Base-by-base conservation (phyloP, 257 asterid genomes). In the Solanum pinnatisectum region DNA sequence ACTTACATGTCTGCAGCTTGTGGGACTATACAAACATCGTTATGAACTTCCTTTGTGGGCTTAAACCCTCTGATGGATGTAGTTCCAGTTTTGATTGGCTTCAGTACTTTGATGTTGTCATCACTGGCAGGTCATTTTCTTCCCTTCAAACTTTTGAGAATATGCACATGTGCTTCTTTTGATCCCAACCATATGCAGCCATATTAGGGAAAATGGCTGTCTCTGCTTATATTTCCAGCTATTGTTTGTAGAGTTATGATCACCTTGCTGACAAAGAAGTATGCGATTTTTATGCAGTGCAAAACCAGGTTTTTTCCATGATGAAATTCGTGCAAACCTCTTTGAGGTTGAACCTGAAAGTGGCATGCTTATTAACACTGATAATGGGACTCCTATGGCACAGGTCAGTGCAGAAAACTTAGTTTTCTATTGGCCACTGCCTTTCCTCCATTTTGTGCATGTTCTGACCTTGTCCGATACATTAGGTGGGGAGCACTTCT, bases 381-480 rank as follows among this genome's bases (percentile, higher is more conserved):
- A 97, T 90, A 96, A 96, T 89, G 99, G 99, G 87, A 94, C 98
- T 83, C 99, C 99, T 88, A 95, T 96, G 99, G 91, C 98, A 90
- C 96, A 92, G 96, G 99, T 97, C 87, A 88, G 92, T 89, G 88
- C 87, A 87, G 76, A 49, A 49, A 82, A 32, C 86, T 32, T 82
- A 2, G 86, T 82, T 49, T 81, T 76, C 35, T 73, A 25, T 86
- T 89, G 84, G 22, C 44, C 86, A 82, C 42, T 49, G 70, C 30
- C 32, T 49, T 52, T 77, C 20, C 12, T 52, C 71, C 71, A 49
- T 32, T 81, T 82, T 49, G 44, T 82, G 20, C 44, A 18, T 82
- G 86, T 49, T 52, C 70, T 52, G 39, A 52, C 44, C 49, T 82
- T 20, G 71, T 46, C 71, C 40, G 1, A 11, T 89, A 87, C 59